Evolutionary conservation across 768 basidiomycete genomes (phyloP).

Genomic region (Chalciporus chontae): DNA sequence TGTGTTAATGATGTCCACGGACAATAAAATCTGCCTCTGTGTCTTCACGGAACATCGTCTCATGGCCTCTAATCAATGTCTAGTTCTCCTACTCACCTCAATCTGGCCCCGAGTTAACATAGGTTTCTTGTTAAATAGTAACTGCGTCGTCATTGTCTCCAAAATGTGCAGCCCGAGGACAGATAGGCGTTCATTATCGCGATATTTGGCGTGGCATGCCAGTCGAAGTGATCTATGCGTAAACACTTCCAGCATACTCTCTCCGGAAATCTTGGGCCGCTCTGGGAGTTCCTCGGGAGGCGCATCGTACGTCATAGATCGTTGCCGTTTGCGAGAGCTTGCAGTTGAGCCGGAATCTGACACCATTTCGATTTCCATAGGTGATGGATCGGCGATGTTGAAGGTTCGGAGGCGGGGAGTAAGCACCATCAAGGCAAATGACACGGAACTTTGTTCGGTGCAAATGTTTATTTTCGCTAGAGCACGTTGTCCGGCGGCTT

Average conservation of each 20-base stretch:
- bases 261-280: conserved; percentile 49
- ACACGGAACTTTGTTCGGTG: conserved; percentile 8
- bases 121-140: conserved; percentile 50
- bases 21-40: conserved; percentile 26
- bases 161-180: conserved; percentile 49
- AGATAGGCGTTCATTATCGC: conserved; percentile 56
- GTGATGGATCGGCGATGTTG: conserved; percentile 30
- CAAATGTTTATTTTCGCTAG: conserved; percentile 19
- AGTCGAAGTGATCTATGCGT: conserved; percentile 64
- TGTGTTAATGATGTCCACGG: conserved; percentile 30
- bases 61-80: conserved; percentile 11
- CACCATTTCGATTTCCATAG: conserved; percentile 30
- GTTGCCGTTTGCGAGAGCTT: conserved; percentile 37
- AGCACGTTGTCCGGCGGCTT: conserved; percentile 13
- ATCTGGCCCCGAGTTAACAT: conserved; percentile 47
- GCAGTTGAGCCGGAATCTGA: conserved; percentile 25
- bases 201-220: conserved; percentile 38
- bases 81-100: conserved; percentile 39
- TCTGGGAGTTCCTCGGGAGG: conserved; percentile 34
- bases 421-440: conserved; percentile 29
- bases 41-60: conserved; percentile 26
- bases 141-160: conserved; percentile 42
- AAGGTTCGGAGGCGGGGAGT: conserved; percentile 35
- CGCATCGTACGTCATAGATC: conserved; percentile 30
- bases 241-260: conserved; percentile 62